Evolutionary conservation across 2,329 filamentous ascomycete genomes (phyloP), one percentile per base, ranked within the genome.

Genomic region (Aspergillus caelatus): DNA sequence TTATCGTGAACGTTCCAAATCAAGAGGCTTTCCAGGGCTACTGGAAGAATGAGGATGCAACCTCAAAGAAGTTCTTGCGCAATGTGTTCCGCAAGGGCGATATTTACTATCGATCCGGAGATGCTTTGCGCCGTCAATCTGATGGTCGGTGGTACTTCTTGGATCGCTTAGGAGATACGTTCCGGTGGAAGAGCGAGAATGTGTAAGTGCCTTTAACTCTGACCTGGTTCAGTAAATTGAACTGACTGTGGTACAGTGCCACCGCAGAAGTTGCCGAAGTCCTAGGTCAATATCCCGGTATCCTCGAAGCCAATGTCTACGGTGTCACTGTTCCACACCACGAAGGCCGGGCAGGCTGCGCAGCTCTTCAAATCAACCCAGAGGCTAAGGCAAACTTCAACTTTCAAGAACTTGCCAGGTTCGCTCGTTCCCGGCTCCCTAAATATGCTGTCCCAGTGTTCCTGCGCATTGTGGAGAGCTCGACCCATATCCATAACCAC

Each of bases 391-490:
- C 77, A 0, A 75, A 65, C 0, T 90, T 91, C 65, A 84, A 90
- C 73, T 91, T 87, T 72, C 77, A 81, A 11, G 86, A 79, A 0
- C 79, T 93, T 11, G 77, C 91, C 12, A 81, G 75, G 77, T 86
- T 89, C 71, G 82, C 84, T 2, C 83, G 85, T 8, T 81, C 82
- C 16, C 82, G 86, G 57, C 79, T 94, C 26, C 91, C 91, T 0
- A 85, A 84, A 65, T 94, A 93, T 71, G 91, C 91, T 0, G 89
- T 94, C 1, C 91, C 91, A 0, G 78, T 93, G 2, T 94, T 94
- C 78, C 70, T 93, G 48, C 82, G 91, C 0, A 76, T 92, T 21
- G 83, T 91, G 26, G 78, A 83, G 30, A 75, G 72, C 14, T 63
- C 75, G 4, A 71, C 70, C 10, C 78, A 79, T 62, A 79, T 77